Evolutionary conservation across 768 basidiomycete genomes (phyloP).

Genomic region (Calocybe gangraenosa): DNA sequence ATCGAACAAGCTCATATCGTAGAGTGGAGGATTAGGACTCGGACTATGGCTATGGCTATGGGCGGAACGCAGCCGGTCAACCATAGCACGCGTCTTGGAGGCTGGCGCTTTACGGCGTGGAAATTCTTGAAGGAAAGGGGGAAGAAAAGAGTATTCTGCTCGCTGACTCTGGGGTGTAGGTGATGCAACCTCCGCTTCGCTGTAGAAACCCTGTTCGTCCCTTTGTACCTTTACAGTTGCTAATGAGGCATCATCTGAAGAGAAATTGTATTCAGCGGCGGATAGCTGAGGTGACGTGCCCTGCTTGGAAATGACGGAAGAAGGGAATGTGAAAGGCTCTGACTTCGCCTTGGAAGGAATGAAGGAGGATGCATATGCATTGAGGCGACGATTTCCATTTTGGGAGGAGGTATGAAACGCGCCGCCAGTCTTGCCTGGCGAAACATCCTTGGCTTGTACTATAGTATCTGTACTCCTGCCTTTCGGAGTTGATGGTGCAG

Average conservation of each 20-base stretch:
- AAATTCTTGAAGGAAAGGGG: conserved; percentile 44
- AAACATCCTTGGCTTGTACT: conserved; percentile 30
- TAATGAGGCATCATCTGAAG: conserved; percentile 35
- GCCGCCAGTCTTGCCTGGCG: conserved; percentile 22
- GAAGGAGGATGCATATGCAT: conserved; percentile 42
- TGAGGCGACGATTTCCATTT: conserved; percentile 33
- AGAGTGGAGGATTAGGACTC: conserved; percentile 28
- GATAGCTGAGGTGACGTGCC: conserved; percentile 15
- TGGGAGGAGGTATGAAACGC: conserved; percentile 15
- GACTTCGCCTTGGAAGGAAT: conserved; percentile 25
- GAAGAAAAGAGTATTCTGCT: conserved; percentile 34
- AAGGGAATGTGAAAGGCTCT: background rate
- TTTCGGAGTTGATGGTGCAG: conserved; percentile 50
- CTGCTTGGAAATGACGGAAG: background rate
- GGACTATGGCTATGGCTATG: conserved; percentile 24
- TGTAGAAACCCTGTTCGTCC: conserved; percentile 51
- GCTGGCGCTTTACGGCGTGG: conserved; percentile 35
- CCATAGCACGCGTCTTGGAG: conserved; percentile 57
- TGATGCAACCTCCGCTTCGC: conserved; percentile 32
- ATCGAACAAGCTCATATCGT: conserved; percentile 25
- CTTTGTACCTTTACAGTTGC: conserved; percentile 41
- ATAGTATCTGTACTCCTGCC: conserved; percentile 32
- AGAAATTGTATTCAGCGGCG: conserved; percentile 40
- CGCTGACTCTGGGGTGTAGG: conserved; percentile 24
- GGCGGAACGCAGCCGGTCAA: conserved; percentile 47